A percentile compares a stretch with the other conserved stretches of the same genome.
Conservation (phyloP, 1,284 basidiomycete genomes). For the Xerocomus subilludens region DNA sequence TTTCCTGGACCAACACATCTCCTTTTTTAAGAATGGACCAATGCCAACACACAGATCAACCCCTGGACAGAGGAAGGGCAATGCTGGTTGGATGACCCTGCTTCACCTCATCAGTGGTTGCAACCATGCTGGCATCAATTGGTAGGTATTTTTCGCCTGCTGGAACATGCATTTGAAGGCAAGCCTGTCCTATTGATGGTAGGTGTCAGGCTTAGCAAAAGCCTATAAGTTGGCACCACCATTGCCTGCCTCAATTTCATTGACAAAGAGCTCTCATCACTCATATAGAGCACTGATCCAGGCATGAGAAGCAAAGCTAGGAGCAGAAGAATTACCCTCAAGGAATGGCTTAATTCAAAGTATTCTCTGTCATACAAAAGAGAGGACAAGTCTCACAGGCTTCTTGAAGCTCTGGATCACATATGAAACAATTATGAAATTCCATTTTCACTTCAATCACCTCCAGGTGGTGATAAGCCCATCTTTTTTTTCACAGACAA, state of each 20-base stretch:
- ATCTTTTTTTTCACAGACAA: too few relatives aligned
- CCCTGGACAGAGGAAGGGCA: neutral
- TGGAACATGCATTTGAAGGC: slow-evolving; percentile 7
- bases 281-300: too few relatives aligned
- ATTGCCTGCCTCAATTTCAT: slow-evolving; percentile 16
- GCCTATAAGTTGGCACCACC: neutral
- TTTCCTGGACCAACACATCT: neutral
- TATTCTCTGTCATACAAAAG: too few relatives aligned
- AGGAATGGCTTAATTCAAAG: too few relatives aligned
- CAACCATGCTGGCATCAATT: slow-evolving; percentile 23
- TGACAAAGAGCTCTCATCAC: too few relatives aligned
- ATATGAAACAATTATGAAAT: too few relatives aligned
- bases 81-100: neutral
- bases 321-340: too few relatives aligned
- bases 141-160: slow-evolving; percentile 8
- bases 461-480: too few relatives aligned
- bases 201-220: slow-evolving; percentile 17
- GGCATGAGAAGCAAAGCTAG: too few relatives aligned
- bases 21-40: slow-evolving; percentile 1
- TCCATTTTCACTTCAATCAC: too few relatives aligned
- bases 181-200: slow-evolving; percentile 25
- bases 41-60: neutral
- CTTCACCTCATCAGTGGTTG: neutral
- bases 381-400: too few relatives aligned
- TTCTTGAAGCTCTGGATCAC: too few relatives aligned